These are phyloP conservation scores for Botryosphaeria agaves DNA, from an alignment of 2,329 filamentous ascomycete genomes.

Conservation along the genomic window DNA sequence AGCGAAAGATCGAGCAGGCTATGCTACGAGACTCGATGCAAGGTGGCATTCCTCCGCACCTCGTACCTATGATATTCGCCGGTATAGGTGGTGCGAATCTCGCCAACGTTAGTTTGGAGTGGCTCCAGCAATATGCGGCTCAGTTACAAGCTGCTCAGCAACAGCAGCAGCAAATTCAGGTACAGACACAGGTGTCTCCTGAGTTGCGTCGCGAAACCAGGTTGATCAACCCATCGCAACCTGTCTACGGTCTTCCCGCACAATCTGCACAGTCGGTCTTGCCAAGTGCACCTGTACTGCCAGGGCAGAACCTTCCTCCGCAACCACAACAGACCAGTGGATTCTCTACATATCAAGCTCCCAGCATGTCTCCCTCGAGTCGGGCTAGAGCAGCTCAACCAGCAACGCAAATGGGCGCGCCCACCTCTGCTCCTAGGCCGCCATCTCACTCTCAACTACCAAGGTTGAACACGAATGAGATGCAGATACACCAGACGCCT, in stretches of 20 bases:
- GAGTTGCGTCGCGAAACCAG: conserved; percentile 24
- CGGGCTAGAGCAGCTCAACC: conserved; percentile 14
- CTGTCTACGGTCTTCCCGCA: conserved; percentile 14
- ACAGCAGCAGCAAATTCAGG: conserved; percentile 23
- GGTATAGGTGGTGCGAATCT: conserved; percentile 31
- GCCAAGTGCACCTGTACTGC: conserved; percentile 16
- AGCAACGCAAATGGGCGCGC: conserved; percentile 12
- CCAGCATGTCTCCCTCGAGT: conserved; percentile 13
- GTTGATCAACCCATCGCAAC: conserved; percentile 20
- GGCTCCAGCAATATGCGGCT: conserved; percentile 30
- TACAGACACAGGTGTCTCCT: conserved; percentile 16
- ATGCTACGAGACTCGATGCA: conserved; percentile 35
- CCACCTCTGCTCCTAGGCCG: conserved; percentile 25
- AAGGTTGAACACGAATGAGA: conserved; percentile 33
- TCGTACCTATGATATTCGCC: conserved; percentile 36
- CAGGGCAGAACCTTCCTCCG: conserved; percentile 18
- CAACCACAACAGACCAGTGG: conserved; percentile 15
- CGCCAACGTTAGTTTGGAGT: conserved; percentile 29
- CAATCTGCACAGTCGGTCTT: conserved; percentile 15
- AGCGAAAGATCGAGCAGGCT: conserved; percentile 33
- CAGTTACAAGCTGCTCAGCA: conserved; percentile 27
- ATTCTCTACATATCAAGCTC: conserved; percentile 16
- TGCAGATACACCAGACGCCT: conserved; percentile 30
- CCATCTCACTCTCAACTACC: conserved; percentile 29
- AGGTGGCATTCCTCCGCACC: conserved; percentile 31